Conservation (phyloP, 2,329 filamentous ascomycete genomes). For the Ceratocystis albifundus region DNA sequence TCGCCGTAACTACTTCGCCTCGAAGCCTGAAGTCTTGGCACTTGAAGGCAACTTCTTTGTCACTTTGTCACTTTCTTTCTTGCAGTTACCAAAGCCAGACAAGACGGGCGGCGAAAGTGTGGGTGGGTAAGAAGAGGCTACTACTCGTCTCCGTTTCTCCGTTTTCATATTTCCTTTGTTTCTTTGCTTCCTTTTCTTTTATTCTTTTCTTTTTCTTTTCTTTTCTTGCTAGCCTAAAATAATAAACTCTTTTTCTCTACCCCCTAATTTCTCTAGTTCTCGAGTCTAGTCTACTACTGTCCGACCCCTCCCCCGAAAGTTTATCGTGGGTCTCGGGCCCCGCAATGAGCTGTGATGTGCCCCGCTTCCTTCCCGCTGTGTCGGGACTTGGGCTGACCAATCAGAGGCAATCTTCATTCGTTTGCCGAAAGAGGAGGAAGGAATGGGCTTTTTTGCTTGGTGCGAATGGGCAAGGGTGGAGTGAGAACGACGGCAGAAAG, state of each 20-base stretch:
- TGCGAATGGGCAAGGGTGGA: neutral
- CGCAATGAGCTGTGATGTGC: constrained; percentile 2
- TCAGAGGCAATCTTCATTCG: constrained; percentile 7
- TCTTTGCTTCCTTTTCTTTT: neutral
- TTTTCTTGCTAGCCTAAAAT: neutral
- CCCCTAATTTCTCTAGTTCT: neutral
- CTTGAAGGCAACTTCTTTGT: neutral
- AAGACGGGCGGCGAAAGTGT: neutral
- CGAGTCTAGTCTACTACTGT: no score
- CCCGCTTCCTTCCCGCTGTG: constrained; percentile 15
- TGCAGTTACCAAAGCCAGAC: neutral
- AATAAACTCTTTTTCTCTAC: no score
- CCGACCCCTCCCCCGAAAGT: neutral
- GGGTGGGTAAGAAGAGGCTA: neutral
- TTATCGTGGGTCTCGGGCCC: constrained; percentile 7
- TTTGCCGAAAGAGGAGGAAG: constrained; percentile 1
- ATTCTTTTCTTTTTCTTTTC: no score
- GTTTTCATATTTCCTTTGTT: no score
- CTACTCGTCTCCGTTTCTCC: no score
- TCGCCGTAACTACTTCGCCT: no score
- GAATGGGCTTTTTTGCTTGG: neutral
- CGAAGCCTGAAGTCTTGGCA: neutral
- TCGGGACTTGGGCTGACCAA: constrained; percentile 11
- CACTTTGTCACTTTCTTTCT: neutral
- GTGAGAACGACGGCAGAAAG: neutral